A percentile compares a stretch with the other conserved stretches of the same genome.
Evolutionary conservation across 352 stramenopile species (phyloP).

Genomic region (Pythium apleroticum): DNA sequence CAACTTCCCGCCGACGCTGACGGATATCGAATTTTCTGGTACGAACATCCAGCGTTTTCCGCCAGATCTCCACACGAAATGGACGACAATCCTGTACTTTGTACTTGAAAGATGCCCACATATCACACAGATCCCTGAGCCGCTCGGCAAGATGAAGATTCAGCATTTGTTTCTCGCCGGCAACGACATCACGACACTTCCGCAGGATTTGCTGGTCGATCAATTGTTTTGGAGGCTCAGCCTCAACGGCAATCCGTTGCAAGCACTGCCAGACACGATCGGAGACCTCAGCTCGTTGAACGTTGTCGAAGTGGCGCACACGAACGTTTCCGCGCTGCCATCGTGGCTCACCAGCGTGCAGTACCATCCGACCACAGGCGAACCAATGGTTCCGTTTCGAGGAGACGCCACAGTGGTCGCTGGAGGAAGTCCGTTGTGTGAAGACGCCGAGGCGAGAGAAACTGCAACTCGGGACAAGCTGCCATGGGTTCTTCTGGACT

Average conservation of each 20-base stretch:
- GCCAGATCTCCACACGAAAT: slow-evolving; percentile 1
- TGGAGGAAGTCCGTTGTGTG: background rate
- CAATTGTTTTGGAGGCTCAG: slow-evolving; percentile 11
- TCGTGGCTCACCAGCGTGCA: background rate
- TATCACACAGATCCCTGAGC: slow-evolving; percentile 2
- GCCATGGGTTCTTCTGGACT: background rate
- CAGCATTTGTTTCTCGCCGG: slow-evolving; percentile 7
- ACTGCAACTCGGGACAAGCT: background rate
- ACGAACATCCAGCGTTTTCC: slow-evolving; percentile 14
- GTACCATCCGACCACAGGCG: background rate
- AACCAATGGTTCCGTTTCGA: background rate
- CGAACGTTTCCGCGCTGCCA: background rate
- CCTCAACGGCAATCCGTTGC: slow-evolving; percentile 11
- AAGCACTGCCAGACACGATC: slow-evolving; percentile 6
- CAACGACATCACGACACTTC: slow-evolving; percentile 15
- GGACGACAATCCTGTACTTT: slow-evolving; percentile 11
- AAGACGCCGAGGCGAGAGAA: background rate
- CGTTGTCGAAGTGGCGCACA: background rate
- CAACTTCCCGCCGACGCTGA: slow-evolving; percentile 7
- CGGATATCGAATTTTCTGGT: slow-evolving; percentile 20
- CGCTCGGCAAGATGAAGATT: slow-evolving; percentile 1
- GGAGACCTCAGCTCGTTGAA: background rate
- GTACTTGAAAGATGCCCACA: slow-evolving; percentile 9
- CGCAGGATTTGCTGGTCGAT: background rate
- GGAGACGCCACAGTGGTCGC: background rate